Evolutionary conservation across 441 rosid genomes (phyloP).

Genomic region (Gossypium gossypioides): DNA sequence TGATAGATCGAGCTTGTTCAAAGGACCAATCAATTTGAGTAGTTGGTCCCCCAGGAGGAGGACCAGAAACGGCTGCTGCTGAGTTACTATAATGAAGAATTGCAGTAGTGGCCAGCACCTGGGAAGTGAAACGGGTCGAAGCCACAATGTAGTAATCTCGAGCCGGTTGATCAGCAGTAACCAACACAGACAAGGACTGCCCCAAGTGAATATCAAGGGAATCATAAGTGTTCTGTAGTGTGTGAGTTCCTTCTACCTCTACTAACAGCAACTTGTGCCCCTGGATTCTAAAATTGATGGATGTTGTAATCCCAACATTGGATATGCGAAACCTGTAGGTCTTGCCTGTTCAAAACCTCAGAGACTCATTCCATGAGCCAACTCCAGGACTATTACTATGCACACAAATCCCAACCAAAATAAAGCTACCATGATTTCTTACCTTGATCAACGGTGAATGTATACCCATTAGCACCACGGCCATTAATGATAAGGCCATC

Average conservation of each 20-base stretch:
- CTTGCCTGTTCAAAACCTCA: slow-evolving; percentile 31
- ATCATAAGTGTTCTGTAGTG: slow-evolving; percentile 54
- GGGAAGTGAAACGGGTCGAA: slow-evolving; percentile 56
- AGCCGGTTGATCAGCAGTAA: slow-evolving; percentile 53
- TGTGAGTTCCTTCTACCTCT: slow-evolving; percentile 77
- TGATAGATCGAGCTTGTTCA: slow-evolving; percentile 60
- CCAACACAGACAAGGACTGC: slow-evolving; percentile 62
- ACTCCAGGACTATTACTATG: neutral
- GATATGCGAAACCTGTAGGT: slow-evolving; percentile 69
- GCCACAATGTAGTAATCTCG: slow-evolving; percentile 53
- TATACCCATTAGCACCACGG: slow-evolving; percentile 29
- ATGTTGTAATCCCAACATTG: slow-evolving; percentile 51
- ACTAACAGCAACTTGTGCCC: slow-evolving; percentile 62
- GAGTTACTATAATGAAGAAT: slow-evolving; percentile 59
- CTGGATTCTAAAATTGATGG: slow-evolving; percentile 66
- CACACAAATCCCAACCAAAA: neutral
- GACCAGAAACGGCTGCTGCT: slow-evolving; percentile 43
- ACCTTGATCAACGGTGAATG: slow-evolving; percentile 41
- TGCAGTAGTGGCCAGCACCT: slow-evolving; percentile 44
- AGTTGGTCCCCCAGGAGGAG: slow-evolving; percentile 53
- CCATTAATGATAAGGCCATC: slow-evolving; percentile 52
- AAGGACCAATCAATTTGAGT: slow-evolving; percentile 57
- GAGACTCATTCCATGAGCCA: neutral
- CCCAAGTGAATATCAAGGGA: slow-evolving; percentile 68
- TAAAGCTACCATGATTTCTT: neutral